Base-by-base conservation (phyloP, 164 flowering plant genomes). In the Kingdonia uniflora region DNA sequence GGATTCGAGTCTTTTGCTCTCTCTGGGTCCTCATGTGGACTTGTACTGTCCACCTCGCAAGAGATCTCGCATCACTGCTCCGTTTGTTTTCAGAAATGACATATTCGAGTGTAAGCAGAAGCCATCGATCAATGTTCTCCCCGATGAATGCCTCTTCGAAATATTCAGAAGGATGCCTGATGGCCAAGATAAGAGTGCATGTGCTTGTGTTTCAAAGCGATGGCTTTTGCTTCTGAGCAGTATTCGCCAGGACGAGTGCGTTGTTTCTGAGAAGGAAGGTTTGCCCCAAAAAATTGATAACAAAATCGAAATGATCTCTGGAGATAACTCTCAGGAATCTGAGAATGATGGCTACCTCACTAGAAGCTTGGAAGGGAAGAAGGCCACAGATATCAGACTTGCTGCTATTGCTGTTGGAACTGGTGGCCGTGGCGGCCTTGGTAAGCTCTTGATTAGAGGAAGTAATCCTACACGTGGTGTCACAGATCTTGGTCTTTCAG, bases 391-490 rank as follows among this genome's bases (percentile, higher is more conserved):
- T 70, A 50, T 76, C 19, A 80, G 92, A 59, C 87, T 87, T 60
- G 85, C 89, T 46, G 80, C 96, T 38, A 78, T 82, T 52, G 73
- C 96, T 51, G 85, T 87, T 58, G 94, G 94, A 49, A 79, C 81
- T 49, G 67, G 69, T 49, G 55, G 60, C 29, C 85, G 76, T 26
- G 96, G 96, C 43, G 96, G 96, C 22, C 50, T 87, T 60, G 87
- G 87, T 21, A 84, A 87, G 76, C 87, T 87, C 50, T 42, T 54
- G 19, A 74, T 87, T 53, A 68, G 80, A 19, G 96, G 86, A 52
- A 74, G 67, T 65, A 74, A 72, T 52, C 54, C 74, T 6, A 54
- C 38, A 23, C 65, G 76, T 19, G 74, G 80, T 35, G 82, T 84
- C 44, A 77, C 94, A 21, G 54, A 78, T 39, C n/a, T 65, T 65